Conservation (phyloP, 1,284 basidiomycete genomes). For the Thelephora terrestris region DNA sequence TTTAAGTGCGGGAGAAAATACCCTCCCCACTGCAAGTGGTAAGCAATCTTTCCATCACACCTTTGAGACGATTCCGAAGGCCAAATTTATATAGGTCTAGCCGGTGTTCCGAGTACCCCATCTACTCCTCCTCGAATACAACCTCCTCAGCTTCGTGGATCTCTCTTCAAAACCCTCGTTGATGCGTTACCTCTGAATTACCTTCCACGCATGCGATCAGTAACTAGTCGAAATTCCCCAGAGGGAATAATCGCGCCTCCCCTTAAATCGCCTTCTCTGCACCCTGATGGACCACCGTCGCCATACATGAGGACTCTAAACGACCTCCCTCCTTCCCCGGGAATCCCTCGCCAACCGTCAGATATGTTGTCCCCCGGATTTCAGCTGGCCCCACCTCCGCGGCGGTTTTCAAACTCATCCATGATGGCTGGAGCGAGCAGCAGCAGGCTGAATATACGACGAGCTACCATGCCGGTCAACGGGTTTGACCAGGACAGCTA, state of each 20-base stretch:
- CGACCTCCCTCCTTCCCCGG: conserved; percentile 2
- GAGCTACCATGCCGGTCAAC: too few species aligned
- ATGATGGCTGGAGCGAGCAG: too few species aligned
- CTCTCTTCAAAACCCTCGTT: conserved; percentile 25
- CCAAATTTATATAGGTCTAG: conserved; percentile 3
- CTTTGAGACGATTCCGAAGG: not conserved
- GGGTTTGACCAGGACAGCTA: too few species aligned
- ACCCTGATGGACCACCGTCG: not conserved
- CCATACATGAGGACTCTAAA: conserved; percentile 2
- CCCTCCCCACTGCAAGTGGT: conserved; percentile 52
- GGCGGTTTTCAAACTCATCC: not conserved
- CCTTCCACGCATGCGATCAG: conserved; percentile 20
- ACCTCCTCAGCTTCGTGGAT: conserved; percentile 15
- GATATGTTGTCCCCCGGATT: conserved; percentile 5
- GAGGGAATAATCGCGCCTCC: conserved; percentile 27
- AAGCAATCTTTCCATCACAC: conserved; percentile 1
- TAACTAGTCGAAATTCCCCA: conserved; percentile 16
- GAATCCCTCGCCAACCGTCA: conserved; percentile 4
- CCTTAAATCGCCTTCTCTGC: conserved; percentile 6
- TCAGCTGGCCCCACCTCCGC: conserved; percentile 8
- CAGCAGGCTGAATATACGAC: too few species aligned
- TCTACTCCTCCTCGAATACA: conserved; percentile 9
- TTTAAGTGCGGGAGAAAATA: conserved; percentile 90
- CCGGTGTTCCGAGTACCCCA: conserved; percentile 16
- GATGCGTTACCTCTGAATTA: conserved; percentile 19